Evolutionary conservation across 2,329 filamentous ascomycete genomes (phyloP).

Genomic region (Penicillium corylophilum): DNA sequence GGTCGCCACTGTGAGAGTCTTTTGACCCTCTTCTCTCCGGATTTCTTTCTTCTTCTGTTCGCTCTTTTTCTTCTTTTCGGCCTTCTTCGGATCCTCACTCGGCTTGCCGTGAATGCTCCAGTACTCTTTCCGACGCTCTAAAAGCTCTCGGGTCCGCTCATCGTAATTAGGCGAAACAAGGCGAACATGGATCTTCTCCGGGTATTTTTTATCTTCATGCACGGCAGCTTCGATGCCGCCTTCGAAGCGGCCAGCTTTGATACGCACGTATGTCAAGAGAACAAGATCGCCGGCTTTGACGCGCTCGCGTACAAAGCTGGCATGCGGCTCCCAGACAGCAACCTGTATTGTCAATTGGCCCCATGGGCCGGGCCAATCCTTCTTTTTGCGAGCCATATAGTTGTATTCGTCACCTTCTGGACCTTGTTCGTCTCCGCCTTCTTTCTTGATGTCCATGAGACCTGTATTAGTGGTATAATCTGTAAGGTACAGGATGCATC

Average conservation of each 20-base stretch:
- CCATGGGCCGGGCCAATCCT: constrained; percentile 68
- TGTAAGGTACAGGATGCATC: constrained; percentile 68
- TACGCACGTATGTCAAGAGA: constrained; percentile 68
- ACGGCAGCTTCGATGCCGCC: constrained; percentile 70
- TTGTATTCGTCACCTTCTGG: constrained; percentile 56
- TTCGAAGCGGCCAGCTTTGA: constrained; percentile 56
- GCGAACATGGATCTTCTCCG: constrained; percentile 59
- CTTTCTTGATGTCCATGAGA: constrained; percentile 57
- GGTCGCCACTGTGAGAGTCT: constrained; percentile 19
- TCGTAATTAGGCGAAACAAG: constrained; percentile 51
- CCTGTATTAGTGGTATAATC: constrained; percentile 74
- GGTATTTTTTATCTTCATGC: constrained; percentile 57
- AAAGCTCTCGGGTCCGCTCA: constrained; percentile 55
- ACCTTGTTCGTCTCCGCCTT: constrained; percentile 30
- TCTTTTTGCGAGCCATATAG: constrained; percentile 47
- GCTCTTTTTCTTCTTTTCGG: constrained; percentile 26
- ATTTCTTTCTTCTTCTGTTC: constrained; percentile 31
- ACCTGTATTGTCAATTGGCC: constrained; percentile 72
- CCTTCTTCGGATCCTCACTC: constrained; percentile 40
- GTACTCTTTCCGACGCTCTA: constrained; percentile 66
- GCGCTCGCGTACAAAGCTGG: constrained; percentile 54
- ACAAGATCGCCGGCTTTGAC: constrained; percentile 64
- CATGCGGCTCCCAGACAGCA: constrained; percentile 69
- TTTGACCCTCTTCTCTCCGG: constrained; percentile 34
- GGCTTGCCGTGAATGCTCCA: constrained; percentile 50